Percentiles rank a stretch among this genome's conserved stretches.
phyloP scores from a whole-genome alignment of 106 monocot species.

The Amphibolis antarctica region DNA sequence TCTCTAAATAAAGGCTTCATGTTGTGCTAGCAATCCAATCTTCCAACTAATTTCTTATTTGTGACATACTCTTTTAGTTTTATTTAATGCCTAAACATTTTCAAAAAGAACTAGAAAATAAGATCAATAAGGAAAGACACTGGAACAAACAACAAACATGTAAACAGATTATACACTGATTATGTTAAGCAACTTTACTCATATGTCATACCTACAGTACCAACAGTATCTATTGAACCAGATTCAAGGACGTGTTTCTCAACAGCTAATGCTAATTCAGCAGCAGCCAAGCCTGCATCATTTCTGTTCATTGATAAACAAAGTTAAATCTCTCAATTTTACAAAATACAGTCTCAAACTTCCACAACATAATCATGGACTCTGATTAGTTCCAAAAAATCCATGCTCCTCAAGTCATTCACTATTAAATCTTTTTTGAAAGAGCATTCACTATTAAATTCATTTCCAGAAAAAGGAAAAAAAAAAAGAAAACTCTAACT shows the following conservation, averaged over 20 bases:
- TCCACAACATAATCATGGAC: background rate
- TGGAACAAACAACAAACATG: background rate
- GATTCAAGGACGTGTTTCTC: constrained; percentile 91
- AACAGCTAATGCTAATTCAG: constrained; percentile 85
- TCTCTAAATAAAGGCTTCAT: no score
- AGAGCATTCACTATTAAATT: no score
- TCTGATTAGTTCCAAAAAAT: no score
- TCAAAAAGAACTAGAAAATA: no score
- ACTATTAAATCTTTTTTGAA: no score
- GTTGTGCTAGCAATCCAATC: no score
- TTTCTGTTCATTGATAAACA: constrained; percentile 41
- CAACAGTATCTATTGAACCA: constrained; percentile 88
- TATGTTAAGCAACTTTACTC: background rate
- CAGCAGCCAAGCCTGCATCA: constrained; percentile 96
- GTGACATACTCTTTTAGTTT: no score
- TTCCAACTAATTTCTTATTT: no score
- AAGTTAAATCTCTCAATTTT: background rate
- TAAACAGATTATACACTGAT: background rate
- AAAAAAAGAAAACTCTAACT: background rate
- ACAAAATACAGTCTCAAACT: background rate
- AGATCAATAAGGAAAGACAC: no score
- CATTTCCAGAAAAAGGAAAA: no score
- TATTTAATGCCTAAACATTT: no score
- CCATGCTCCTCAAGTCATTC: no score
- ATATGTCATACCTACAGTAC: constrained; percentile 69